Conservation (phyloP, 352 stramenopile genomes). For the Phytophthora pinifolia region DNA sequence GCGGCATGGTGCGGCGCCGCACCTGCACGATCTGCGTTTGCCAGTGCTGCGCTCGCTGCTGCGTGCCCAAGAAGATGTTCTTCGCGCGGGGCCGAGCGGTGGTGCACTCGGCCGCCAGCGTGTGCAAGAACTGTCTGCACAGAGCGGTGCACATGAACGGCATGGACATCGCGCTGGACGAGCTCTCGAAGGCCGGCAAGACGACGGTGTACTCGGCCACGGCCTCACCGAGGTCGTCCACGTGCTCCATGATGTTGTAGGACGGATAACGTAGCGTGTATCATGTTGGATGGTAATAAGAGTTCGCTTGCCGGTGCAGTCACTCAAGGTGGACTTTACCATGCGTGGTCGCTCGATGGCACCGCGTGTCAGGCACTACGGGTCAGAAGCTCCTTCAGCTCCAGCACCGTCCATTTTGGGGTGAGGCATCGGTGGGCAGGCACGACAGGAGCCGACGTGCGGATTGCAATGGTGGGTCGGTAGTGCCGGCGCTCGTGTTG, state of each 20-base stretch:
- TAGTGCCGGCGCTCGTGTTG: too few relatives aligned
- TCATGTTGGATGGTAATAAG: conserved; percentile 13
- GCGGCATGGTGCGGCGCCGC: conserved; percentile 21
- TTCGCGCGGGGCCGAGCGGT: conserved; percentile 22
- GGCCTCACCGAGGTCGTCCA: conserved; percentile 22
- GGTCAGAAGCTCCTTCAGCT: too few relatives aligned
- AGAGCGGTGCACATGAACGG: conserved; percentile 16
- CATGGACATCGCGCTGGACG: conserved; percentile 25
- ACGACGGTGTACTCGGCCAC: conserved; percentile 16
- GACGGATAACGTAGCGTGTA: background rate
- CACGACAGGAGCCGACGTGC: too few relatives aligned
- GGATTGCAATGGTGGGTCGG: too few relatives aligned
- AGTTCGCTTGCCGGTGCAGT: conserved; percentile 17
- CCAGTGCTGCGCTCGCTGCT: conserved; percentile 28
- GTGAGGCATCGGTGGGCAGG: too few relatives aligned
- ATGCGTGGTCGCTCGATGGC: background rate
- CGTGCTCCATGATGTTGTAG: conserved; percentile 22
- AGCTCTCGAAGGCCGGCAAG: conserved; percentile 21
- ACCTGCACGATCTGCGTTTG: conserved; percentile 33
- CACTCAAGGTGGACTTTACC: conserved; percentile 12
- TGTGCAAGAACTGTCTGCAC: conserved; percentile 33
- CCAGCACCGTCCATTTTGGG: too few relatives aligned
- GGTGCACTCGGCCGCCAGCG: conserved; percentile 18
- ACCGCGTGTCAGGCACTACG: background rate
- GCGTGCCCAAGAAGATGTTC: conserved; percentile 38